A percentile compares a stretch with the other conserved stretches of the same genome.
These are phyloP conservation scores for Lactarius indigo DNA, from an alignment of 768 basidiomycete species.

Conservation along the genomic window DNA sequence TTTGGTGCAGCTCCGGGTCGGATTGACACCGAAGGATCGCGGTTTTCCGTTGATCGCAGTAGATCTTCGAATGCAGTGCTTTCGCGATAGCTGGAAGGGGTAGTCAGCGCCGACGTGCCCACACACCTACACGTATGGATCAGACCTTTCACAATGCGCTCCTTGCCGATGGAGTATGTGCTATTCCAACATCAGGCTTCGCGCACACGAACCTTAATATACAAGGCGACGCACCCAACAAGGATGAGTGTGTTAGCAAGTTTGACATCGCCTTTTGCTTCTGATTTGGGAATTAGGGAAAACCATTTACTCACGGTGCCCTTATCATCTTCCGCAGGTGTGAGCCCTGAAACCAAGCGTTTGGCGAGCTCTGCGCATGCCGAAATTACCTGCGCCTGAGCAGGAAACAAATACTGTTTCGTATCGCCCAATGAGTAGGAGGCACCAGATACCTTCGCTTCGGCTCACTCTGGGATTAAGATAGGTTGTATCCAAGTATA, in stretches of 20 bases:
- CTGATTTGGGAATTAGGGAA: conserved; percentile 28
- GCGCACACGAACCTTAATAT: background rate
- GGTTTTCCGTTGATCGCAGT: conserved; percentile 82
- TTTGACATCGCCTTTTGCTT: conserved; percentile 38
- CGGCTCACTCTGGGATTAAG: conserved; percentile 68
- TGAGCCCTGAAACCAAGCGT: conserved; percentile 45
- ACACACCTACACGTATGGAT: background rate
- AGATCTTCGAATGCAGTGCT: conserved; percentile 77
- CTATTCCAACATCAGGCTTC: conserved; percentile 37
- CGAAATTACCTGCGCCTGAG: conserved; percentile 89
- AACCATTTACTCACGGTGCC: conserved; percentile 52
- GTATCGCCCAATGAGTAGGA: background rate
- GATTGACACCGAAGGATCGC: conserved; percentile 79
- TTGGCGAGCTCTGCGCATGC: conserved; percentile 86
- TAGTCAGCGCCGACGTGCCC: background rate
- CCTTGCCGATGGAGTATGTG: conserved; percentile 97
- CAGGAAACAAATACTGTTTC: conserved; percentile 86
- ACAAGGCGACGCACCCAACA: conserved; percentile 53
- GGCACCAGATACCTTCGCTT: background rate
- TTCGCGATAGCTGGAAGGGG: conserved; percentile 68
- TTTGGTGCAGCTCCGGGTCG: conserved; percentile 73
- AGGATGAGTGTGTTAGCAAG: conserved; percentile 52
- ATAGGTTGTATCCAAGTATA: conserved; percentile 97
- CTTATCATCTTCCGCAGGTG: conserved; percentile 29
- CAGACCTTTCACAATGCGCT: conserved; percentile 91